phyloP scores from a whole-genome alignment of 2,329 filamentous ascomycete genomes.

The Colletotrichum sp. region DNA sequence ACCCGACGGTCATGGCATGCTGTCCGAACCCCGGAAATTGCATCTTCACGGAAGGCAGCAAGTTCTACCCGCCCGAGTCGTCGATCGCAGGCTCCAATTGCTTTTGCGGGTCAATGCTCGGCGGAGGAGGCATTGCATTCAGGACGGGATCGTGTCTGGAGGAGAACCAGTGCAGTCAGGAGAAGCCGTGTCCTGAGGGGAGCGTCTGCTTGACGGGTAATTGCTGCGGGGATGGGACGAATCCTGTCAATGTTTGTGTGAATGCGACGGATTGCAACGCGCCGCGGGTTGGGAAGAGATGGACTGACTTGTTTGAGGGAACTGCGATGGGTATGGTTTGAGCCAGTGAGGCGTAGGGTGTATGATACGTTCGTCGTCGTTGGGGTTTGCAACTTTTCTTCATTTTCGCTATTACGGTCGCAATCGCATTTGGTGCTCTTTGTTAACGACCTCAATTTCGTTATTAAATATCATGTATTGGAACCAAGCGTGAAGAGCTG shows the following conservation, averaged over 20 bases:
- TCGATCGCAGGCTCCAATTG: constrained; percentile 33
- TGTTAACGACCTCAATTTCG: not conserved
- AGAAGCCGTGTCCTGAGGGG: not conserved
- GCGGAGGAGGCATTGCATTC: constrained; percentile 6
- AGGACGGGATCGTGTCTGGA: not conserved
- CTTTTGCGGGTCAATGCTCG: constrained; percentile 35
- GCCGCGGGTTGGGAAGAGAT: not conserved
- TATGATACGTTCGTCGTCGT: not conserved
- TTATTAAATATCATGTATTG: not conserved
- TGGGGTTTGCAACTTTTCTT: not conserved
- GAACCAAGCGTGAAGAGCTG: not conserved
- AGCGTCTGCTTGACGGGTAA: constrained; percentile 8
- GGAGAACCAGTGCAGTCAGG: not conserved
- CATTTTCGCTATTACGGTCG: accelerated
- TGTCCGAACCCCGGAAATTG: constrained; percentile 29
- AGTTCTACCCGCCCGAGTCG: constrained; percentile 36
- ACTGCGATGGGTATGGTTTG: not conserved
- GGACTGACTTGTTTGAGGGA: not conserved
- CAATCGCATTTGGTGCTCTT: accelerated
- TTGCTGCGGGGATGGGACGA: constrained; percentile 7
- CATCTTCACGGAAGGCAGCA: constrained; percentile 14
- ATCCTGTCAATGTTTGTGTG: constrained; percentile 8
- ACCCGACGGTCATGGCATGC: constrained; percentile 35
- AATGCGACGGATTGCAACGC: constrained; percentile 19
- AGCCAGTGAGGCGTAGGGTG: not conserved